Percentiles rank a stretch among this genome's conserved stretches.
These are phyloP conservation scores for Jacaranda copaia DNA, from an alignment of 257 asterid genomes.

Conservation along the genomic window DNA sequence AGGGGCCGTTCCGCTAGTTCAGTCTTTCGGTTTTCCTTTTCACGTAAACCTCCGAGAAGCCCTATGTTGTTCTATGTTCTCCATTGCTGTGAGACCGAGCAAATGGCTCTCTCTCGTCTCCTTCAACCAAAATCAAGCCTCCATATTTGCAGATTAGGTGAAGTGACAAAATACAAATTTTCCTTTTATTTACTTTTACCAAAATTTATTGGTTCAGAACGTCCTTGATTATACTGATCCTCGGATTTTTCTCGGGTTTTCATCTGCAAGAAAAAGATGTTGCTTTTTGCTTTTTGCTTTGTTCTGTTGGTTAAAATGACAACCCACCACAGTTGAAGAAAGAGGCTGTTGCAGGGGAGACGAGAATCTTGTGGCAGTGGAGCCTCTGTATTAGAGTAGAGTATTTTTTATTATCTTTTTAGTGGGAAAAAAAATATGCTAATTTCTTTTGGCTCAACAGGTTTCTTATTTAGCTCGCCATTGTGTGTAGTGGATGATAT, in stretches of 20 bases:
- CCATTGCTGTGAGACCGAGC: constrained; percentile 7
- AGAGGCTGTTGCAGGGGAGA: constrained; percentile 38
- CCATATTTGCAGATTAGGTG: constrained; percentile 42
- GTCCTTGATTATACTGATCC: constrained; percentile 19
- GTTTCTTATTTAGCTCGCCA: not conserved
- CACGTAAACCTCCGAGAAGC: constrained; percentile 51
- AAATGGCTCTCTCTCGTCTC: constrained; percentile 58
- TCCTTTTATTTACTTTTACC: not conserved
- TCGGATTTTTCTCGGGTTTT: constrained; percentile 32
- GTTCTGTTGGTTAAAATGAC: constrained; percentile 34
- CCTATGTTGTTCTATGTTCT: constrained; percentile 17
- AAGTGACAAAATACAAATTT: not conserved
- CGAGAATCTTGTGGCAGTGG: constrained; percentile 28
- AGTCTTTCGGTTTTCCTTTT: not conserved
- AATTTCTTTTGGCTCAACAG: not conserved
- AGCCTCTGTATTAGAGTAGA: constrained; percentile 44
- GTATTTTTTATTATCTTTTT: not conserved
- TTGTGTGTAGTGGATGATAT: not conserved
- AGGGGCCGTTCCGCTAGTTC: constrained; percentile 29
- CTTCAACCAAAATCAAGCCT: constrained; percentile 47
- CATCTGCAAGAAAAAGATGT: constrained; percentile 39
- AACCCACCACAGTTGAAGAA: constrained; percentile 33
- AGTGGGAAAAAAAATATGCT: not conserved
- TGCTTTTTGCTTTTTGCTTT: constrained; percentile 24
- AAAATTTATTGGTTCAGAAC: not conserved